Evolutionary conservation across 2,329 filamentous ascomycete genomes (phyloP), one percentile per base, ranked within the genome.

Genomic region (Fusarium cicatricum): DNA sequence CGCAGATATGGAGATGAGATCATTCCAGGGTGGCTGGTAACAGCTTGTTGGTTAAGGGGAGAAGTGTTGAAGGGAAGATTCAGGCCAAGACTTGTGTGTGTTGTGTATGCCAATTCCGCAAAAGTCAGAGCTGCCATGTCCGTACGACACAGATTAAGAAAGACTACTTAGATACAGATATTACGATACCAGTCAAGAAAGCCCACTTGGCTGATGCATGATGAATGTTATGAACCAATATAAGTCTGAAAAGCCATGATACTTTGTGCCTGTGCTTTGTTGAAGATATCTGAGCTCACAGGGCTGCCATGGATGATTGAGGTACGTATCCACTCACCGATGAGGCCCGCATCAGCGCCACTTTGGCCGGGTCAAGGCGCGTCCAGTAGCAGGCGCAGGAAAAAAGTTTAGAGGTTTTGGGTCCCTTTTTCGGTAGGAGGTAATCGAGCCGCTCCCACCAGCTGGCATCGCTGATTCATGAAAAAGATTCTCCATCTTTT

Each of bases 401-500:
- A 60, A 61, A 63, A 63, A 60, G 40, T 49, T 60, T 61, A 42
- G 54, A 44, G 31, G 15, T 49, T 44, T 26, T 40, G 51, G 41
- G 42, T 36, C 36, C 39, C 17, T 33, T 40, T 47, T 8, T 16
- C n/a, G 26, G 17, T 16, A 23, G 28, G 34, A 43, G 40, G 48
- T 53, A 42, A 55, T 61, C 52, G 36, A 26, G 21, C 7, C 21
- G 7, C 21, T 21, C 45, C 49, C 36, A 44, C 45, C 32, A 5
- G 21, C 28, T 43, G n/a, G 28, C 31, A 33, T 61, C 52, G 49
- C 58, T 62, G 54, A 62, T 62, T 62, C 54, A 62, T 59, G 43
- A 60, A 60, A 57, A 62, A 63, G 47, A 52, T 52, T 44, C 32
- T 52, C 50, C 47, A 50, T 63, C 59, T 49, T 53, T 55, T 38